These are phyloP conservation scores for Coemansia sp. DNA, from an alignment of 192 early-diverging fungal species.

Conservation along the genomic window DNA sequence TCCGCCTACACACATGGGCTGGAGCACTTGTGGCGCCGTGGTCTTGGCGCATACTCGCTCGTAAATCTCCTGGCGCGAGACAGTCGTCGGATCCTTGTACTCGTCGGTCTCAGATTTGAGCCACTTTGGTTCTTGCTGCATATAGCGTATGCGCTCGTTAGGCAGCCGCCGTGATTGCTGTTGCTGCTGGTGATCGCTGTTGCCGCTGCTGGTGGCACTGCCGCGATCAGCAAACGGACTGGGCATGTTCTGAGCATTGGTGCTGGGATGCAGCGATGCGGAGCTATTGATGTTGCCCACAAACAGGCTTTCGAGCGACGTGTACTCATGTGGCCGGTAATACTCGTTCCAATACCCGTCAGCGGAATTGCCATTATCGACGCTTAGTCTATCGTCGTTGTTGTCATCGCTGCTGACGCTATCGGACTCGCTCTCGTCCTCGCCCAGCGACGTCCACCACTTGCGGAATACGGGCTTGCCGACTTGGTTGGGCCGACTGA, in stretches of 20 bases:
- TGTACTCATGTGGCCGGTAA: conserved; percentile 79
- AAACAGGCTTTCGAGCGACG: conserved; percentile 79
- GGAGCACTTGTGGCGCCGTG: conserved; percentile 19
- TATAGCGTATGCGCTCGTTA: not conserved
- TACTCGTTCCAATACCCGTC: conserved; percentile 85
- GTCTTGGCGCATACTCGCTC: conserved; percentile 48
- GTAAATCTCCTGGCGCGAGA: conserved; percentile 32
- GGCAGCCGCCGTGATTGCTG: conserved; percentile 29
- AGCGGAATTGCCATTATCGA: conserved; percentile 26
- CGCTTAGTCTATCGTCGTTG: conserved; percentile 14
- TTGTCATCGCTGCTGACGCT: conserved; percentile 35
- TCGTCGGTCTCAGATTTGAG: conserved; percentile 39
- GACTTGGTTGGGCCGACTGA: conserved; percentile 35
- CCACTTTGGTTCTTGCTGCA: conserved; percentile 50
- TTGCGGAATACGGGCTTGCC: conserved; percentile 37
- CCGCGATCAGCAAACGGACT: conserved; percentile 46
- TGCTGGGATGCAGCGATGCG: conserved; percentile 28
- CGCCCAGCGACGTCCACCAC: conserved; percentile 47
- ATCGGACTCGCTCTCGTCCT: conserved; percentile 2
- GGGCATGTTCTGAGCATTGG: conserved; percentile 24
- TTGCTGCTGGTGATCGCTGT: not conserved
- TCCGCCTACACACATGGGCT: conserved; percentile 47
- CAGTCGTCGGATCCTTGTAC: conserved; percentile 33
- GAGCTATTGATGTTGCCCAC: conserved; percentile 89
- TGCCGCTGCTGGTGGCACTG: not conserved